Evolutionary conservation across 2,329 filamentous ascomycete genomes (phyloP).

Genomic region (Sporothrix protearum): DNA sequence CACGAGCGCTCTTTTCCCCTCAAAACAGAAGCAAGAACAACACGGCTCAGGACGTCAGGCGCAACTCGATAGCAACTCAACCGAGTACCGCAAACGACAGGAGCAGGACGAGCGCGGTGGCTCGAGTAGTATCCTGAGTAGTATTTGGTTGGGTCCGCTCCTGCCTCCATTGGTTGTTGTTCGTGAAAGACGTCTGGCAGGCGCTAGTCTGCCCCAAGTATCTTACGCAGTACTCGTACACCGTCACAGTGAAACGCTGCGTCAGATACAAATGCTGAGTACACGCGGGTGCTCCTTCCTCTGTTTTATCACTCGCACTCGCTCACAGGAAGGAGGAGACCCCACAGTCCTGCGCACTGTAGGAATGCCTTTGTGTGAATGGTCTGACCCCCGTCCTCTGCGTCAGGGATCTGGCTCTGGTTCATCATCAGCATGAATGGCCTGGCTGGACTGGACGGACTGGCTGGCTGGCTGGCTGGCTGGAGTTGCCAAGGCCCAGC

Average conservation of each 20-base stretch:
- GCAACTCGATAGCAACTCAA: not conserved
- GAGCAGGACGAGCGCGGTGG: not conserved
- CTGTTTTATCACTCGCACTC: not conserved
- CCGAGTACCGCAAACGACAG: not conserved
- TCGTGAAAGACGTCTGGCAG: not conserved
- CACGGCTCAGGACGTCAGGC: not conserved
- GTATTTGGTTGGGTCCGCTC: not conserved
- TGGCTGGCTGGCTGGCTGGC: too few relatives aligned
- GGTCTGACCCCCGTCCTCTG: not conserved
- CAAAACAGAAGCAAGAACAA: slow-evolving; percentile 1
- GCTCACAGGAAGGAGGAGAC: not conserved
- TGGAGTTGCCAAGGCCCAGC: not conserved
- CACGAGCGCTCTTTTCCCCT: slow-evolving; percentile 5
- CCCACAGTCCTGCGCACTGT: slow-evolving; percentile 14
- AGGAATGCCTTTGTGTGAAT: not conserved
- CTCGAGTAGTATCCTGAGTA: not conserved
- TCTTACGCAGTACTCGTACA: too few relatives aligned
- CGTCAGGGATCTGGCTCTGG: not conserved
- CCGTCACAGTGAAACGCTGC: slow-evolving; percentile 6
- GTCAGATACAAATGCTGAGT: not conserved
- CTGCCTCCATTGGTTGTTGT: not conserved
- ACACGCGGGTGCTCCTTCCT: not conserved
- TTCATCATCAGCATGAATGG: not conserved
- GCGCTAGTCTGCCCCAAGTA: slow-evolving; percentile 1
- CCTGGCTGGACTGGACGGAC: slow-evolving; percentile 1